phyloP scores from a whole-genome alignment of 192 early-diverging fungal species.

The Entophlyctis luteolus region DNA sequence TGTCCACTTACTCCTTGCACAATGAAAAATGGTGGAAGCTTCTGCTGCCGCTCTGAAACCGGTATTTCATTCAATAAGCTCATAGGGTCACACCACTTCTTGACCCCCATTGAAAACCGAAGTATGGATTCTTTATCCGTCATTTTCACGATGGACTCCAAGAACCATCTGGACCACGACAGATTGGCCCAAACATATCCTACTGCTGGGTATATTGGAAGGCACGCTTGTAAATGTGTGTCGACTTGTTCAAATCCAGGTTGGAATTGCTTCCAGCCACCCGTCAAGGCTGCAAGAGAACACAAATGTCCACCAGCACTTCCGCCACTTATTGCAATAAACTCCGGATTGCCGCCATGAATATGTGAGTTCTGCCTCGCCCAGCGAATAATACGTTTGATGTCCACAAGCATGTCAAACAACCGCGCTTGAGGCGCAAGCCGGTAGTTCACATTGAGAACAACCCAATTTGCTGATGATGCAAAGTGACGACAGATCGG shows the following conservation, averaged over 20 bases:
- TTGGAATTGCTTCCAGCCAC: constrained; percentile 35
- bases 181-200: constrained; percentile 46
- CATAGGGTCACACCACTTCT: constrained; percentile 31
- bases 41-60: constrained; percentile 11
- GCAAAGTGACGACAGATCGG: constrained; percentile 37
- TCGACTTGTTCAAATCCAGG: constrained; percentile 34
- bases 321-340: constrained; percentile 56
- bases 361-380: constrained; percentile 50
- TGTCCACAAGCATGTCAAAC: constrained; percentile 59
- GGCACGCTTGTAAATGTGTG: constrained; percentile 54
- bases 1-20: constrained; percentile 29
- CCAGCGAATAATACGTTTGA: constrained; percentile 69
- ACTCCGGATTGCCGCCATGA: constrained; percentile 64
- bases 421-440: constrained; percentile 45
- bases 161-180: constrained; percentile 43
- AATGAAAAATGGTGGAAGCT: constrained; percentile 37
- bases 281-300: constrained; percentile 48
- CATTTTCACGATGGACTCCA: constrained; percentile 36
- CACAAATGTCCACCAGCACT: constrained; percentile 60
- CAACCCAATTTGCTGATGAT: constrained; percentile 54
- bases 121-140: neutral
- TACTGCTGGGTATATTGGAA: constrained; percentile 45
- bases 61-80: constrained; percentile 19
- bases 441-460: constrained; percentile 54
- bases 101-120: neutral